A percentile compares a stretch with the other conserved stretches of the same genome.
These are phyloP conservation scores for Ustilago loliicola DNA, from an alignment of 1,284 basidiomycete genomes.

Conservation along the genomic window DNA sequence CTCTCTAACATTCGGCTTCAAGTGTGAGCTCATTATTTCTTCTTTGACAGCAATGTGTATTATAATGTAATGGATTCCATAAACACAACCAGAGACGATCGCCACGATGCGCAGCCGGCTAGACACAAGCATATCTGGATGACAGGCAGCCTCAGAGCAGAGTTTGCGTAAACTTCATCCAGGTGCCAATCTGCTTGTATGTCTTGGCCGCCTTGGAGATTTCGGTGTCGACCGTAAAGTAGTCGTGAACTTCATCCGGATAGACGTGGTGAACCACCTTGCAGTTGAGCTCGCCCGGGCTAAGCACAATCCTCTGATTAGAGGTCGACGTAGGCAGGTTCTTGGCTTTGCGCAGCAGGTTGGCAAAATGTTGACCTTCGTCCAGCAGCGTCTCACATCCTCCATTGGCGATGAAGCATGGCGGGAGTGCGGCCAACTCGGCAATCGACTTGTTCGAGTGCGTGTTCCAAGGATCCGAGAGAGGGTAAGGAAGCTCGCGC, in stretches of 20 bases:
- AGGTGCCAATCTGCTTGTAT: conserved; percentile 53
- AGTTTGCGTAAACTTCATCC: conserved; percentile 53
- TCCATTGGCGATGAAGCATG: conserved; percentile 51
- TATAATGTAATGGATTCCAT: conserved; percentile 1
- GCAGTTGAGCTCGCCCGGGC: conserved; percentile 47
- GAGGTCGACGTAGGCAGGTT: conserved; percentile 48
- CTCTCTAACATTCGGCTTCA: neutral
- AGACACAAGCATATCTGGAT: neutral
- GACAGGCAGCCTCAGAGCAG: conserved; percentile 14
- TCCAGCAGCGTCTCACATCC: conserved; percentile 46
- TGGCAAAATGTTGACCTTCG: conserved; percentile 53
- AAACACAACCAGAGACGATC: neutral
- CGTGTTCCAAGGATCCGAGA: conserved; percentile 48
- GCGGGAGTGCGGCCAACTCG: conserved; percentile 40
- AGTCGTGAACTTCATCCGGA: conserved; percentile 53
- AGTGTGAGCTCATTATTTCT: neutral
- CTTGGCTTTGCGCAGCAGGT: conserved; percentile 55
- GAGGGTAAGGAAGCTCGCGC: conserved; percentile 31
- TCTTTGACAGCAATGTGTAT: neutral
- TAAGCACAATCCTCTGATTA: conserved; percentile 33
- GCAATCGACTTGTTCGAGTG: conserved; percentile 45
- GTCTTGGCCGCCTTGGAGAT: conserved; percentile 37
- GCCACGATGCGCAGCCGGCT: neutral
- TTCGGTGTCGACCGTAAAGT: conserved; percentile 53
- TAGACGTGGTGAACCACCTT: conserved; percentile 37